Evolutionary conservation across 202 grass and related monocot species (phyloP).

Genomic region (Hordeum pubiflorum): DNA sequence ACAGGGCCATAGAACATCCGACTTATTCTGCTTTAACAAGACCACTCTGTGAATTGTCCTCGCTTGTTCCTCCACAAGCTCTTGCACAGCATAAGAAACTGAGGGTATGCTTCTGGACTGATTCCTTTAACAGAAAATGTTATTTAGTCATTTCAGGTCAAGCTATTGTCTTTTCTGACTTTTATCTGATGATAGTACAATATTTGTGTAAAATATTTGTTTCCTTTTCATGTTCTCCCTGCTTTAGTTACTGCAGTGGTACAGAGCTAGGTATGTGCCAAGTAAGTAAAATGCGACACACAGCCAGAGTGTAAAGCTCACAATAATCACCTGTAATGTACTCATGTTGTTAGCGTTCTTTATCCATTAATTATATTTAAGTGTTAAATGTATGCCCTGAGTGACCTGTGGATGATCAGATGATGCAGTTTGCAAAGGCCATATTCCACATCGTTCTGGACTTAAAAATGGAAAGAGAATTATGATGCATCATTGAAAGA

Average conservation of each 20-base stretch:
- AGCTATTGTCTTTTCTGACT: constrained; percentile 1
- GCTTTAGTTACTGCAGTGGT: neutral
- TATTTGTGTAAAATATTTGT: constrained; percentile 9
- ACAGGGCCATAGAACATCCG: constrained; percentile 97
- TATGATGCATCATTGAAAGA: constrained; percentile 1
- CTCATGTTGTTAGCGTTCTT: neutral
- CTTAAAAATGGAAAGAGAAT: neutral
- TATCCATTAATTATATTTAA: neutral
- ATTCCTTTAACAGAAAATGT: neutral
- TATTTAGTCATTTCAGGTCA: constrained; percentile 8
- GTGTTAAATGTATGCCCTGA: neutral
- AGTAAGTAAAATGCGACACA: neutral
- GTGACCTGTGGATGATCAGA: neutral
- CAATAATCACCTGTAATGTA: neutral
- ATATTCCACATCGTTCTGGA: neutral
- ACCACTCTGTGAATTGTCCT: constrained; percentile 93
- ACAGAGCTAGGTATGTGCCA: neutral
- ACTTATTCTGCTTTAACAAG: constrained; percentile 98
- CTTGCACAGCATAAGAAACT: constrained; percentile 86
- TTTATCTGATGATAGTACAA: neutral
- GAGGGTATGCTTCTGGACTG: constrained; percentile 56
- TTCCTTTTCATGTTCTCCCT: neutral
- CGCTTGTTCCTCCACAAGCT: constrained; percentile 88
- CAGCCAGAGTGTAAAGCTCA: neutral
- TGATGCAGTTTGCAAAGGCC: neutral